Evolutionary conservation across 495 filamentous ascomycete species (phyloP).

Genomic region (Penicillium alfredii): DNA sequence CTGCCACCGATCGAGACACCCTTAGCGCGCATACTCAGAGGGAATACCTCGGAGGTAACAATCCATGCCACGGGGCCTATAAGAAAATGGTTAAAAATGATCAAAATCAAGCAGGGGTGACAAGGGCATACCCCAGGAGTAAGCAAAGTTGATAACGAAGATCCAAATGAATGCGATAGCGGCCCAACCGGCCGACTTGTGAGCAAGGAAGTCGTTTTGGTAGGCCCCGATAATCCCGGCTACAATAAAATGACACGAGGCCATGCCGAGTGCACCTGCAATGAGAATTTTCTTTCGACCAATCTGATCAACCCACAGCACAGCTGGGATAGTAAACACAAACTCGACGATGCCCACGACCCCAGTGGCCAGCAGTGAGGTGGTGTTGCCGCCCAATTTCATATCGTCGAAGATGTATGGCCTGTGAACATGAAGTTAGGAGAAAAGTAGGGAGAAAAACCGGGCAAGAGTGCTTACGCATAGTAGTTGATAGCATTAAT

Average conservation of each 20-base stretch:
- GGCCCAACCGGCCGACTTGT: constrained; percentile 35
- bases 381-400: constrained; percentile 40
- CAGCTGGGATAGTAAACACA: constrained; percentile 61
- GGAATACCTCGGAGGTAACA: constrained; percentile 41
- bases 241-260: constrained; percentile 46
- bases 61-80: constrained; percentile 41
- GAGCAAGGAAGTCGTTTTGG: constrained; percentile 21
- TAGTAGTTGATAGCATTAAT: constrained; percentile 52
- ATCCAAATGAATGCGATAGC: constrained; percentile 42
- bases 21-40: constrained; percentile 39
- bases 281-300: constrained; percentile 74
- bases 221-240: constrained; percentile 37
- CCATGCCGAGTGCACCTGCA: constrained; percentile 68
- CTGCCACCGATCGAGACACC: constrained; percentile 38
- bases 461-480: constrained; percentile 24
- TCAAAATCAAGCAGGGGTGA: no score
- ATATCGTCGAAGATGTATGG: constrained; percentile 37
- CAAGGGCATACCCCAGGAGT: constrained; percentile 38
- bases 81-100: constrained; percentile 6
- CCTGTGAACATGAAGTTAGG: constrained; percentile 11
- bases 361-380: constrained; percentile 63
- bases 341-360: constrained; percentile 74
- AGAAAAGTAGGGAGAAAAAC: constrained; percentile 1
- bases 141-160: constrained; percentile 41
- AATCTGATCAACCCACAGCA: constrained; percentile 67